These are phyloP conservation scores for Hordeum pubiflorum DNA, from an alignment of 202 grass and related monocot species.

Conservation along the genomic window DNA sequence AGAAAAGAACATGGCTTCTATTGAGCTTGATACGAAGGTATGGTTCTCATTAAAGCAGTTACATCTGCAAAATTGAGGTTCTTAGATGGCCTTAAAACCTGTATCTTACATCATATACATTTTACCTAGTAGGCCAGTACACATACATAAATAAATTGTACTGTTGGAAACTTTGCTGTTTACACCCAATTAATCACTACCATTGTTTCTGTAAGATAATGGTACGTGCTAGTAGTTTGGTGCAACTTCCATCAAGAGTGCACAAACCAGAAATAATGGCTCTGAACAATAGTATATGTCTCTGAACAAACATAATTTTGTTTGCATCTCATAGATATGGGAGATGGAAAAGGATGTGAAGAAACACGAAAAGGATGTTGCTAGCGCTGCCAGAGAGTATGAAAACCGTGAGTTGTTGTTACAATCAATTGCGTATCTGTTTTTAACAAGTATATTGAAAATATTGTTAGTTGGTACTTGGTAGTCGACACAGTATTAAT, in stretches of 20 bases:
- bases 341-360: slow-evolving; percentile 78
- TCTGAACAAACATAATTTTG: neutral
- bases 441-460: neutral
- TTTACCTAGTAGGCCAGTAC: neutral
- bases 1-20: slow-evolving; percentile 58
- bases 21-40: slow-evolving; percentile 84
- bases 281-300: neutral
- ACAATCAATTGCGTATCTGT: neutral
- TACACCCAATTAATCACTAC: neutral
- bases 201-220: slow-evolving; percentile 6
- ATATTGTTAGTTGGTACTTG: neutral
- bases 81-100: neutral
- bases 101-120: neutral
- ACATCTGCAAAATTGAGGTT: slow-evolving; percentile 9
- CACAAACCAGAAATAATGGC: slow-evolving; percentile 3
- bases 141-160: neutral
- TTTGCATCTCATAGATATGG: slow-evolving; percentile 52
- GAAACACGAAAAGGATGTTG: slow-evolving; percentile 68
- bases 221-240: neutral
- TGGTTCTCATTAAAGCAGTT: neutral
- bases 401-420: slow-evolving; percentile 66
- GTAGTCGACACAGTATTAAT: neutral
- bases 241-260: neutral
- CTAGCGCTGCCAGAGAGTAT: slow-evolving; percentile 41
- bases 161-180: neutral